These are phyloP conservation scores for Suillus hirtellus DNA, from an alignment of 768 basidiomycete genomes.

Conservation along the genomic window DNA sequence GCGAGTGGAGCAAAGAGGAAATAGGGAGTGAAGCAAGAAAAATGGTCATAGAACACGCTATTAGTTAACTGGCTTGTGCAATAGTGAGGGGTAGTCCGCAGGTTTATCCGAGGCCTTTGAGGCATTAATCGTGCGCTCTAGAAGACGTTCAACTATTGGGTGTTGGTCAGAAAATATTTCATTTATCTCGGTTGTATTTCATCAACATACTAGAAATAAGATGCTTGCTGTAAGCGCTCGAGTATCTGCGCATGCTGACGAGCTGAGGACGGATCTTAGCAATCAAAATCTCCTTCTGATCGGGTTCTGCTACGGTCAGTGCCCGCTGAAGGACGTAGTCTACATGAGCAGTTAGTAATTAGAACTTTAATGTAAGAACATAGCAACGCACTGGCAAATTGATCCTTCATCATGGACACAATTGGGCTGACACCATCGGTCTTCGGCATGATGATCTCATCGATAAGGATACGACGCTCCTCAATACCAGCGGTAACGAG, in stretches of 20 bases:
- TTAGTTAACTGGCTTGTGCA: constrained; percentile 27
- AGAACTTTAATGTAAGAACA: constrained; percentile 4
- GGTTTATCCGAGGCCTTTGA: constrained; percentile 31
- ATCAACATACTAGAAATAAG: constrained; percentile 69
- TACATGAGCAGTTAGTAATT: constrained; percentile 29
- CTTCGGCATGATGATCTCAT: constrained; percentile 73
- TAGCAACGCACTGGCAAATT: constrained; percentile 75
- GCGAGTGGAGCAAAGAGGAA: constrained; percentile 27
- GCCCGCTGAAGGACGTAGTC: constrained; percentile 89
- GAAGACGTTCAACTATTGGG: constrained; percentile 63
- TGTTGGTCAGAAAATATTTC: constrained; percentile 14
- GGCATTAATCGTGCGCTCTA: constrained; percentile 49
- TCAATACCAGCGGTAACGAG: constrained; percentile 64
- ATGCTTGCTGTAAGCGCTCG: constrained; percentile 78
- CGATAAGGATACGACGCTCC: constrained; percentile 68
- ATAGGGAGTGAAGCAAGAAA: constrained; percentile 17
- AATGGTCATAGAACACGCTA: constrained; percentile 14
- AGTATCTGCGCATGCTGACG: constrained; percentile 66
- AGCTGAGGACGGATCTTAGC: constrained; percentile 67
- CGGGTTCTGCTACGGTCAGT: constrained; percentile 63
- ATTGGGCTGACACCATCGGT: constrained; percentile 67
- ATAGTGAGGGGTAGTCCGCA: constrained; percentile 30
- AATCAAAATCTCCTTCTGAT: constrained; percentile 70
- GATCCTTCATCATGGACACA: constrained; percentile 81
- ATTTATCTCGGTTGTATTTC: constrained; percentile 15